Conservation (phyloP, 352 stramenopile species). For the Phytophthora constricta region DNA sequence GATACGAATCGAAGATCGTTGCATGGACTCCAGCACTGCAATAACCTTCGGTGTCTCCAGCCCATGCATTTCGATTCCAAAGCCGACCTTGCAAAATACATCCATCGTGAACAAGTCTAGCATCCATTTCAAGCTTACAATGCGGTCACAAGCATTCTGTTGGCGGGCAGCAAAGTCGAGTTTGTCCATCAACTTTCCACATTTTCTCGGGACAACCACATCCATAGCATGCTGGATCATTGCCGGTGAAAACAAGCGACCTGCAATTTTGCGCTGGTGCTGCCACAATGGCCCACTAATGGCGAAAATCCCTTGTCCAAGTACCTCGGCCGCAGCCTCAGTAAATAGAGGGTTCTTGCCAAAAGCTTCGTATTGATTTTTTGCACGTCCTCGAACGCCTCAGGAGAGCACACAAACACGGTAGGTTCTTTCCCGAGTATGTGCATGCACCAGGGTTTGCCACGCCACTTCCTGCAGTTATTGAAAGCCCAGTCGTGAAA, state of each 20-base stretch:
- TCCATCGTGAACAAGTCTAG: conserved; percentile 57
- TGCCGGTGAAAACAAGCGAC: conserved; percentile 35
- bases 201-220: conserved; percentile 22
- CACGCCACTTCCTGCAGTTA: conserved; percentile 42
- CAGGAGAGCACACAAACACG: conserved; percentile 37
- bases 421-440: conserved; percentile 43
- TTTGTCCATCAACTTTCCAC: conserved; percentile 23
- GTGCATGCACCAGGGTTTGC: conserved; percentile 59
- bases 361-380: conserved; percentile 51
- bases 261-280: conserved; percentile 45
- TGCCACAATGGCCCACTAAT: conserved; percentile 43
- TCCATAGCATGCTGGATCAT: conserved; percentile 38
- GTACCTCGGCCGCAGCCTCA: conserved; percentile 34
- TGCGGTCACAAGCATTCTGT: conserved; percentile 7
- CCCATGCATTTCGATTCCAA: conserved; percentile 45
- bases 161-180: conserved; percentile 6
- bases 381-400: conserved; percentile 48
- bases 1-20: conserved; percentile 23
- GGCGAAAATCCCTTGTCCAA: conserved; percentile 46
- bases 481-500: conserved; percentile 70
- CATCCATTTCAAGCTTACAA: conserved; percentile 40
- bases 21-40: conserved; percentile 29
- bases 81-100: conserved; percentile 58
- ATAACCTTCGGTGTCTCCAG: conserved; percentile 28
- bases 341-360: conserved; percentile 42